Evolutionary conservation across 2,329 filamentous ascomycete genomes (phyloP).

Genomic region (Colletotrichum incanum): DNA sequence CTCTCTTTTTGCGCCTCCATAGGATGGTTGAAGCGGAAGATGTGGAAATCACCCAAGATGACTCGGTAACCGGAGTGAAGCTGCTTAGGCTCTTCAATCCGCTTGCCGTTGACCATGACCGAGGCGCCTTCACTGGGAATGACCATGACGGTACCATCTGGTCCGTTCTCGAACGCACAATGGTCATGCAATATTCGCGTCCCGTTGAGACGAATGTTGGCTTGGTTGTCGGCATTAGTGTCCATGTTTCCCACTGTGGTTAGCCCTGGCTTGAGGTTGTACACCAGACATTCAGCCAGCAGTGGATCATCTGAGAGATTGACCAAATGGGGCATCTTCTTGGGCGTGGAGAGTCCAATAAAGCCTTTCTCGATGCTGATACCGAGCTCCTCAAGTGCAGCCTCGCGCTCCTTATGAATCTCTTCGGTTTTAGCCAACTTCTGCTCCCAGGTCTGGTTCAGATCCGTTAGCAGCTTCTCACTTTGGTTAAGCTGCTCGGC

Average conservation of each 20-base stretch:
- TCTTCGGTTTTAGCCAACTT: slow-evolving; percentile 95
- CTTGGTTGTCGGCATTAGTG: slow-evolving; percentile 79
- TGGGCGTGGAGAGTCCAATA: slow-evolving; percentile 93
- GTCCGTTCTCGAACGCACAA: slow-evolving; percentile 89
- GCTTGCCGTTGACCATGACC: slow-evolving; percentile 97
- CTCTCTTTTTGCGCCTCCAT: slow-evolving; percentile 95
- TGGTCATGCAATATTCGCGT: slow-evolving; percentile 94
- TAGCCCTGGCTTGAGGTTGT: slow-evolving; percentile 95
- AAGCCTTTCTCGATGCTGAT: slow-evolving; percentile 99
- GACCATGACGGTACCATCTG: slow-evolving; percentile 93
- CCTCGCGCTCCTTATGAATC: slow-evolving; percentile 97
- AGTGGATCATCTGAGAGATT: slow-evolving; percentile 96
- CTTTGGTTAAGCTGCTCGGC: slow-evolving; percentile 96
- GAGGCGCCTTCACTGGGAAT: slow-evolving; percentile 92
- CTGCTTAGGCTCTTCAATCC: slow-evolving; percentile 87
- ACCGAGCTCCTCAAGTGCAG: slow-evolving; percentile 94
- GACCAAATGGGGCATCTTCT: slow-evolving; percentile 99
- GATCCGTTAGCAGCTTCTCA: slow-evolving; percentile 94
- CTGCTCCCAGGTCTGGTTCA: slow-evolving; percentile 99
- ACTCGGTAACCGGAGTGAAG: slow-evolving; percentile 94
- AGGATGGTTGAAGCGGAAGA: slow-evolving; percentile 98
- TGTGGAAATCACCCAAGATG: slow-evolving; percentile 98
- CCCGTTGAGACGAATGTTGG: slow-evolving; percentile 94
- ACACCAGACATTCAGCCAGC: slow-evolving; percentile 95
- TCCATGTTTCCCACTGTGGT: slow-evolving; percentile 97